phyloP scores from a whole-genome alignment of 2,329 filamentous ascomycete genomes.

The Canariomyces notabilis region DNA sequence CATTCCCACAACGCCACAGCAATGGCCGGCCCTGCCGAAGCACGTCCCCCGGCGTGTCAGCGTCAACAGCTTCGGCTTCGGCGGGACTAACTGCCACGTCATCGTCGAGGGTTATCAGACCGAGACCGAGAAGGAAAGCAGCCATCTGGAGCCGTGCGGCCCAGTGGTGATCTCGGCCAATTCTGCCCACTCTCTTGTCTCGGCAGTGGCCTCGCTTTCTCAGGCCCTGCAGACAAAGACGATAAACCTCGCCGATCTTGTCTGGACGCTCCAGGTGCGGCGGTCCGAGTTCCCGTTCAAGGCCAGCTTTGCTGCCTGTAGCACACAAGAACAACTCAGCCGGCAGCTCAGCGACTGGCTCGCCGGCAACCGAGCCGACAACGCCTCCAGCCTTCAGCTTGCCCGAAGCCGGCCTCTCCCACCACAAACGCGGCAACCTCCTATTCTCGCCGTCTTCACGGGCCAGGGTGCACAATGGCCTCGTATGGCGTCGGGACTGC shows the following conservation, averaged over 20 bases:
- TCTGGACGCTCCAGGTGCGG: neutral
- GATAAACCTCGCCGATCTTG: too few species aligned
- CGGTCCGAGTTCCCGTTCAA: slow-evolving; percentile 1
- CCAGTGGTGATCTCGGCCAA: slow-evolving; percentile 11
- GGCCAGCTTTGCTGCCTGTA: slow-evolving; percentile 36
- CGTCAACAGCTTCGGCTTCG: slow-evolving; percentile 44
- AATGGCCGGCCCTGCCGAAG: slow-evolving; percentile 32
- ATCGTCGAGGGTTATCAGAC: slow-evolving; percentile 19
- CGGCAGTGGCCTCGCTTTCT: neutral
- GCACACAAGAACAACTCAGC: neutral
- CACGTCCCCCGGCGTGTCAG: slow-evolving; percentile 28
- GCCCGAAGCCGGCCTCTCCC: neutral
- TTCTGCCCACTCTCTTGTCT: too few species aligned
- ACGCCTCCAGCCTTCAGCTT: neutral
- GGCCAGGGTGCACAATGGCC: slow-evolving; percentile 30
- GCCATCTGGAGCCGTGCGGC: slow-evolving; percentile 1
- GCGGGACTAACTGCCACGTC: slow-evolving; percentile 27
- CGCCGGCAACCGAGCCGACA: neutral
- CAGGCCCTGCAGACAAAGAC: neutral
- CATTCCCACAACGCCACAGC: slow-evolving; percentile 32
- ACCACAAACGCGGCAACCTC: neutral
- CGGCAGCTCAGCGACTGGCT: neutral
- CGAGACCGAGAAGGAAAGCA: neutral
- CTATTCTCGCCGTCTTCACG: slow-evolving; percentile 25
- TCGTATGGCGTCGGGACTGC: slow-evolving; percentile 25